phyloP scores from a whole-genome alignment of 177 flowering plant species.

The Tripterygium wilfordii region DNA sequence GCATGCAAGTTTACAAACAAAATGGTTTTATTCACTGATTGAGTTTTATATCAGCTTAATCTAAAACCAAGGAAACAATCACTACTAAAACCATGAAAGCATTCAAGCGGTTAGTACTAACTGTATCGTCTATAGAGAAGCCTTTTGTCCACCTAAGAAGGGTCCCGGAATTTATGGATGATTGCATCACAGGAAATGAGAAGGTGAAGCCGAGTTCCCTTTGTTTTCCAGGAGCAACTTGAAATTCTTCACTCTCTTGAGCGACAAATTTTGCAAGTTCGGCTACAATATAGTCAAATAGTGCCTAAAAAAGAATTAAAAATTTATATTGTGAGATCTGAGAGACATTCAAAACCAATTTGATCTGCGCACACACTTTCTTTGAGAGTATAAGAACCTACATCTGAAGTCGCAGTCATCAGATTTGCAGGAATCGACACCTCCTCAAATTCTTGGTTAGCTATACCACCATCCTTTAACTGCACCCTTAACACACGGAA shows the following conservation, averaged over 20 bases:
- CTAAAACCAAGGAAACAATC: neutral
- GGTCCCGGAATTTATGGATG: conserved; percentile 63
- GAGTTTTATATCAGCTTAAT: neutral
- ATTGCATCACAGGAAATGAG: conserved; percentile 76
- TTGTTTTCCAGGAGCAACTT: conserved; percentile 49
- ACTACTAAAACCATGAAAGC: conserved; percentile 43
- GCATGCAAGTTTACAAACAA: no score
- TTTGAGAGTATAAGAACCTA: conserved; percentile 9
- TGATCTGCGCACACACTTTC: no score
- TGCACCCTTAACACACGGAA: conserved; percentile 49
- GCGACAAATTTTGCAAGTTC: conserved; percentile 74
- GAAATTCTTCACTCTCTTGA: conserved; percentile 51
- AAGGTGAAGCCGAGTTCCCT: conserved; percentile 91
- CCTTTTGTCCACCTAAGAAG: conserved; percentile 87
- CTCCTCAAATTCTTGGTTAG: conserved; percentile 36
- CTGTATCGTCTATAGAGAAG: conserved; percentile 69
- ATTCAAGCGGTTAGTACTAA: conserved; percentile 20
- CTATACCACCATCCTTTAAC: conserved; percentile 23
- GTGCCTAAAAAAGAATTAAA: conserved; percentile 43
- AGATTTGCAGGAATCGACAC: conserved; percentile 39
- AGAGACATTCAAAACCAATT: no score
- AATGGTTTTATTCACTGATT: conserved; percentile 30
- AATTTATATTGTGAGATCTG: neutral
- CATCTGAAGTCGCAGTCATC: conserved; percentile 42
- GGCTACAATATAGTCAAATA: conserved; percentile 74